Base-by-base conservation (phyloP, 108 stramenopile species). In the Cyclotella baltica region DNA sequence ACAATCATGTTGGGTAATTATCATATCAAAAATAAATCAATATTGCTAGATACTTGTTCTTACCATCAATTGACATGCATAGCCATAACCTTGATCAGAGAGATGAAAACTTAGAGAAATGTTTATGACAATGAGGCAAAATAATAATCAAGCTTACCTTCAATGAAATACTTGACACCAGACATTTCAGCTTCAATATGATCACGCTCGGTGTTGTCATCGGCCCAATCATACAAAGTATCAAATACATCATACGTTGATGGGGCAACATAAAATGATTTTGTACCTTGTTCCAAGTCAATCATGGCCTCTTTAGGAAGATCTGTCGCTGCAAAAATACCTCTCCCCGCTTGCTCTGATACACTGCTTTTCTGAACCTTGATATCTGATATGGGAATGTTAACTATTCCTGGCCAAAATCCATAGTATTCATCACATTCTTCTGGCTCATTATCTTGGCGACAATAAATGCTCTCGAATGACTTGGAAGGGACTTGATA, bases 401-500 rank as follows among this genome's bases (percentile, higher is more conserved):
- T 58, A 31, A 28, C 8, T 13, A 50, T 1, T 0, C 46, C 48
- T 4, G 62, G 29, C 33, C 46, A 31, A 27, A 77, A 62, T 0
- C 62, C 69, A 15, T 48, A n/a, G 67, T 38, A 63, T 0, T 70
- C 62, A 10, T 52, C 61, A 28, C 84, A 85, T 48, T 85, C 73
- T 27, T 46, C 48, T 15, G 50, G 84, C 11, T 47, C 48, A 23
- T 51, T 34, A 25, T 71, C 74, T 28, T 67, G 43, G 4, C 85
- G 82, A 34, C 85, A 86, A 40, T 76, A 75, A 3, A 70, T 56
- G 28, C 25, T 70, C 35, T 86, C 83, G 22, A 63, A 81, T 15
- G 53, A 68, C 23, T 73, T 84, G 0, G 63, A 23, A 5, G 86
- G 86, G 16, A 72, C 0, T 66, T 87, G 86, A 64, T 84, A 87